Evolutionary conservation across 768 basidiomycete genomes (phyloP), one percentile per base, ranked within the genome.

Genomic region (Fomitopsis serialis): DNA sequence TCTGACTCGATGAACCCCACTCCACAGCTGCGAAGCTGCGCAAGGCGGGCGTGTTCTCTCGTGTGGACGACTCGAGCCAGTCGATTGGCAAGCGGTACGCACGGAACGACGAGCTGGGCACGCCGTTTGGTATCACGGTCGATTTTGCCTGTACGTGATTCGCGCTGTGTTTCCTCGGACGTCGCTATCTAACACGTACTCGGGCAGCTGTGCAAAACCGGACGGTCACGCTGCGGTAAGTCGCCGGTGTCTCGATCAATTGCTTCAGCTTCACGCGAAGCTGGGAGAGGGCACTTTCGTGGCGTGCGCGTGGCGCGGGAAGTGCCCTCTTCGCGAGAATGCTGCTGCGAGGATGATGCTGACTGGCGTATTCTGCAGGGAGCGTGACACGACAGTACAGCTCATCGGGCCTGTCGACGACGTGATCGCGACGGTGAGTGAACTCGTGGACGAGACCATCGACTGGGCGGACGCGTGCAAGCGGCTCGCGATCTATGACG

Each of bases 31-130:
- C 81, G 32, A 91, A 94, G 67, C 75, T 98, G 64, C 87, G 97
- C 59, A 79, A 79, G 65, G 87, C 87, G 8, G 96, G 97, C 56
- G 80, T 98, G 50, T 92, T 93, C 66, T 87, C 91, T 45, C 82
- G 94, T 48, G 95, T 98, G 2, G 97, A 98, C 68, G 96, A 98
- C 67, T 98, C 95, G 22, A 90, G 87, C 61, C 85, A 89, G 32
- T 87, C 92, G 8, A 98, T 98, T 65, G 97, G 97, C 40, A 95
- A 91, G 73, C 92, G 96, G 13, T 98, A 98, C 72, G 85, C 97
- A 12, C 83, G 97, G 54, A 99, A 98, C 71, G 97, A 99, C 71
- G 97, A 98, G 72, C 80, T 99, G 43, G 97, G 97, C 58, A 98
- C 97, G 27, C 97, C 97, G 1, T 99, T 88, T 70, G 97, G 96